Base-by-base conservation (phyloP, 1,284 basidiomycete species). In the Hortiboletus rubellus region DNA sequence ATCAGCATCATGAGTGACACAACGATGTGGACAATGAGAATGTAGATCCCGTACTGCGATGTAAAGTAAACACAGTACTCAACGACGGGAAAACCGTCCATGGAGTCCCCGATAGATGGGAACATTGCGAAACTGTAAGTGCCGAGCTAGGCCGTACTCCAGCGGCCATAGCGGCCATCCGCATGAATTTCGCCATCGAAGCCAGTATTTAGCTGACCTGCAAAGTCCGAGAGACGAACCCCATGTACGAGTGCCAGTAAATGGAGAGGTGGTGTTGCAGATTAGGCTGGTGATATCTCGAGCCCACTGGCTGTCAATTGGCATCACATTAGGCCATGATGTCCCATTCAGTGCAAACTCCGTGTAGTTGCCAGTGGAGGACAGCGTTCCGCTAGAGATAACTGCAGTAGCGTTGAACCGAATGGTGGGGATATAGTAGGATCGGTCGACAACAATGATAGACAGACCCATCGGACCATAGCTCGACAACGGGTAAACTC, bases 261-360 rank as follows among this genome's bases (percentile, higher is more conserved):
- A 2, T 15, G 50, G 38, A 4, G 11, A 30, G 11, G 37, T 47
- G 27, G 60, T 24, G 4, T 67, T 56, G 46, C 63, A 63, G 15
- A 67, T 43, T 10, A 67, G 18, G 51, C 17, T 49, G 7, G 46
- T 38, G 31, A 63, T 56, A 34, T 67, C 63, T 46, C 54, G 36
- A 24, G 60, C 60, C 60, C 65, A 65, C 5, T 40, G 63, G 7
- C 33, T 44, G 42, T 46, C 47, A 3, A 6, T 41, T 15, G 60
- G 14, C 61, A 61, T 64, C 24, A 48, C 50, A 34, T 63, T 67
- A 15, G 48, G 42, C 51, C 55, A 57, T 8, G 52, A 49, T 24
- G 63, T 62, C 24, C 66, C 56, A 22, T 64, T 64, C 9, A 34
- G 46, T 12, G 46, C 31, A 24, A 68, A 64, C 40, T 56, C 51